Evolutionary conservation across 2,329 filamentous ascomycete genomes (phyloP).

Genomic region (Pseudogymnoascus pannorum): DNA sequence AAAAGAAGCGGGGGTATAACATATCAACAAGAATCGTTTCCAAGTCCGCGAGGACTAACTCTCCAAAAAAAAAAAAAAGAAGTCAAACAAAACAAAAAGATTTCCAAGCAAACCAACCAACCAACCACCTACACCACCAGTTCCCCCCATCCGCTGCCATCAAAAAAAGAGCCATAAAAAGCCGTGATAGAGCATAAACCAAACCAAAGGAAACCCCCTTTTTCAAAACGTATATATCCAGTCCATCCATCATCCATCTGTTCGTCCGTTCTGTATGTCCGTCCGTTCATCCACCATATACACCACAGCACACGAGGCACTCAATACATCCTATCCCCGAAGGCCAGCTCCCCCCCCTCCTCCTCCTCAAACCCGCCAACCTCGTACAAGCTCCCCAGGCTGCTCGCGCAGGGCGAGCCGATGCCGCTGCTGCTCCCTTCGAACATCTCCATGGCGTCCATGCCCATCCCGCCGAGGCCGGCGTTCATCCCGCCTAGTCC

Average conservation of each 20-base stretch:
- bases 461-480: constrained; percentile 27
- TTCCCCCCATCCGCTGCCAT: too few species aligned
- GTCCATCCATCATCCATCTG: too few species aligned
- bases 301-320: too few species aligned
- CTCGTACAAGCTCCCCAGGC: constrained; percentile 36
- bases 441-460: constrained; percentile 34
- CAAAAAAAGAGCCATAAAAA: too few species aligned
- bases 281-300: too few species aligned
- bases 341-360: constrained; percentile 29
- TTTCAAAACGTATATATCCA: neutral
- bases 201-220: neutral
- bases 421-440: constrained; percentile 33
- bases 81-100: too few species aligned
- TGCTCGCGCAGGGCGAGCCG: constrained; percentile 29
- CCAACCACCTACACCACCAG: too few species aligned
- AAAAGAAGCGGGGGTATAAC: neutral
- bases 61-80: too few species aligned
- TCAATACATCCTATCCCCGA: constrained; percentile 40
- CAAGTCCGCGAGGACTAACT: neutral
- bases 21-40: neutral
- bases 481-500: constrained; percentile 16
- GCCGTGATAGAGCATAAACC: too few species aligned
- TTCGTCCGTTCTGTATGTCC: too few species aligned
- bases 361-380: constrained; percentile 21
- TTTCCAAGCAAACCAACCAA: neutral